These are phyloP conservation scores for Sclerotinia spermophila DNA, from an alignment of 2,329 filamentous ascomycete species.

Conservation along the genomic window DNA sequence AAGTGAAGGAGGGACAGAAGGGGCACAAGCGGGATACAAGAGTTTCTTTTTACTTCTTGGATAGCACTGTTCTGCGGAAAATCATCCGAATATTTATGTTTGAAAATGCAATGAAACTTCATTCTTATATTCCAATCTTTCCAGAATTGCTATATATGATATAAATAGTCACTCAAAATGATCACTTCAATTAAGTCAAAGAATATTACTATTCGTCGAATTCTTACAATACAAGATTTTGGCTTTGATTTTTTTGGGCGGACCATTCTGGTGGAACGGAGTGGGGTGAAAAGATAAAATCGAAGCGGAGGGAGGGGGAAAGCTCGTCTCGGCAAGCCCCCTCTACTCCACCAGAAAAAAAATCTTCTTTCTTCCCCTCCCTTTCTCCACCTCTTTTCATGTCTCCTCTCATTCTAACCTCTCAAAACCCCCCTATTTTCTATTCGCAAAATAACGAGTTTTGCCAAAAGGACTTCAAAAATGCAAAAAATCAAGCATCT, in stretches of 20 bases:
- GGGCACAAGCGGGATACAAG: too few species aligned
- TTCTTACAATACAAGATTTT: too few species aligned
- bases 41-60: too few species aligned
- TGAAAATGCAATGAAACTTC: too few species aligned
- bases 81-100: too few species aligned
- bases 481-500: not conserved
- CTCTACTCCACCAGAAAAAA: not conserved
- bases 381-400: not conserved
- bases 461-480: not conserved
- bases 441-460: too few species aligned
- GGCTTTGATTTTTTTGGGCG: not conserved
- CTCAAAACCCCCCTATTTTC: not conserved
- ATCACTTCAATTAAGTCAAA: too few species aligned
- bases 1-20: too few species aligned
- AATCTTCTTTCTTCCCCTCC: not conserved
- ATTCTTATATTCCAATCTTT: too few species aligned
- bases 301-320: not conserved
- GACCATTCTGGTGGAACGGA: not conserved
- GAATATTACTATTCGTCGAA: too few species aligned
- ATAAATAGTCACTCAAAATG: not conserved
- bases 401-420: not conserved
- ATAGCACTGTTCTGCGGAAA: too few species aligned
- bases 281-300: not conserved
- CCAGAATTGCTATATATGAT: not conserved
- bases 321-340: not conserved